These are phyloP conservation scores for Amphicarpaea edgeworthii DNA, from an alignment of 306 rosid species.

Conservation along the genomic window DNA sequence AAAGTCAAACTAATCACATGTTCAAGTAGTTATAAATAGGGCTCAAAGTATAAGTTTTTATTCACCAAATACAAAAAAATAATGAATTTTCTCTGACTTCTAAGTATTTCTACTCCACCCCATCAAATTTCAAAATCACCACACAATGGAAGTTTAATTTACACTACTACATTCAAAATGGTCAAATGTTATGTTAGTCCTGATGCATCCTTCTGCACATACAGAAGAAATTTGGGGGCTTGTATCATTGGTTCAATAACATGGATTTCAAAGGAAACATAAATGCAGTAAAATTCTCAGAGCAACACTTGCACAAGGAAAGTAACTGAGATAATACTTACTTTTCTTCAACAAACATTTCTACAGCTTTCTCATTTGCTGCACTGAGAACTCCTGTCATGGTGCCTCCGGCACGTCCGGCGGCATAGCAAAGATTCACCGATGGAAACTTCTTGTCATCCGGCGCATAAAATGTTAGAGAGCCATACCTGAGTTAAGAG, in stretches of 20 bases:
- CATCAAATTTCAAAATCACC: background rate
- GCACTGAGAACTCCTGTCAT: slow-evolving; percentile 98
- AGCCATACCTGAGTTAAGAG: slow-evolving; percentile 72
- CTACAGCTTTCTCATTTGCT: slow-evolving; percentile 95
- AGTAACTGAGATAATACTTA: slow-evolving; percentile 47
- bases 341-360: slow-evolving; percentile 85
- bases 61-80: no score
- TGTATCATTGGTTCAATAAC: background rate
- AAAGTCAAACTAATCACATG: no score
- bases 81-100: no score
- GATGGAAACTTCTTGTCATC: slow-evolving; percentile 88
- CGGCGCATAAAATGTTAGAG: slow-evolving; percentile 80
- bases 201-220: background rate
- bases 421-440: slow-evolving; percentile 85
- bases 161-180: background rate
- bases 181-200: background rate
- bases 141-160: background rate
- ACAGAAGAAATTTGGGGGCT: background rate
- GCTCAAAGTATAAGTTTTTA: no score
- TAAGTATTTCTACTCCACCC: background rate
- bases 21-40: no score
- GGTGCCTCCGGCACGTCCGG: slow-evolving; percentile 95
- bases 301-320: background rate
- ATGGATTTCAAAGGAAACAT: background rate
- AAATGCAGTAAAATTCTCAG: slow-evolving; percentile 3